phyloP scores from a whole-genome alignment of 140 eudicot genomes.

The Bidens hawaiensis region DNA sequence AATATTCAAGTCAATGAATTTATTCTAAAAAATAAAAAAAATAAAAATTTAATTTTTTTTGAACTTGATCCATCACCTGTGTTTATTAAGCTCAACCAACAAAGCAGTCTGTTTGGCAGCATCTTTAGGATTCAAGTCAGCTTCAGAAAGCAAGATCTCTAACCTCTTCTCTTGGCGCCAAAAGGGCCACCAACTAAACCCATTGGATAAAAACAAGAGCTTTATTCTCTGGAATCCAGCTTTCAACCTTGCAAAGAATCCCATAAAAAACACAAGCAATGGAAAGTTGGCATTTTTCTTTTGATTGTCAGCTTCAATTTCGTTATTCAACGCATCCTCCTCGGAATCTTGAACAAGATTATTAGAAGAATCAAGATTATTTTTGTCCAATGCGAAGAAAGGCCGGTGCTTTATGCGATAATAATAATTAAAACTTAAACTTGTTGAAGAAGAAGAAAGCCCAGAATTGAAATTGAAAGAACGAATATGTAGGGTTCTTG shows the following conservation, averaged over 20 bases:
- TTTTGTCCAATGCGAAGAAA: slow-evolving; percentile 49
- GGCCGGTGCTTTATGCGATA: neutral
- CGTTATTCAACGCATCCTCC: neutral
- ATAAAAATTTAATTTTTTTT: too few species aligned
- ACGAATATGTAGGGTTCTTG: slow-evolving; percentile 13
- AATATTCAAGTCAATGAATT: too few species aligned
- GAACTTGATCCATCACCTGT: too few species aligned
- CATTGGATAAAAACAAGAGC: slow-evolving; percentile 49
- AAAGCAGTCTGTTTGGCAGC: slow-evolving; percentile 60
- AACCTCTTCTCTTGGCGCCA: slow-evolving; percentile 51
- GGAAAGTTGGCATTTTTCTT: slow-evolving; percentile 21
- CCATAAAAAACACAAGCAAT: slow-evolving; percentile 25
- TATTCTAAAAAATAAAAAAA: too few species aligned
- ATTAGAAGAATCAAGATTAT: slow-evolving; percentile 18
- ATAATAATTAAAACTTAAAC: too few species aligned
- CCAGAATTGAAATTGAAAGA: neutral
- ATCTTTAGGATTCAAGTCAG: slow-evolving; percentile 75
- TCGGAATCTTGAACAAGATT: slow-evolving; percentile 15
- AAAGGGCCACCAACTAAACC: slow-evolving; percentile 47
- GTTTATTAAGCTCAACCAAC: slow-evolving; percentile 77
- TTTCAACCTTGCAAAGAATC: slow-evolving; percentile 23
- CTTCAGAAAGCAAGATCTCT: slow-evolving; percentile 60
- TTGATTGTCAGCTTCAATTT: neutral
- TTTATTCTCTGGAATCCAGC: slow-evolving; percentile 38
- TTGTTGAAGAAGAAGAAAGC: neutral